Evolutionary conservation across 1,139 yeast genomes (phyloP), one percentile per base, ranked within the genome.

Genomic region (Pichia sp.): DNA sequence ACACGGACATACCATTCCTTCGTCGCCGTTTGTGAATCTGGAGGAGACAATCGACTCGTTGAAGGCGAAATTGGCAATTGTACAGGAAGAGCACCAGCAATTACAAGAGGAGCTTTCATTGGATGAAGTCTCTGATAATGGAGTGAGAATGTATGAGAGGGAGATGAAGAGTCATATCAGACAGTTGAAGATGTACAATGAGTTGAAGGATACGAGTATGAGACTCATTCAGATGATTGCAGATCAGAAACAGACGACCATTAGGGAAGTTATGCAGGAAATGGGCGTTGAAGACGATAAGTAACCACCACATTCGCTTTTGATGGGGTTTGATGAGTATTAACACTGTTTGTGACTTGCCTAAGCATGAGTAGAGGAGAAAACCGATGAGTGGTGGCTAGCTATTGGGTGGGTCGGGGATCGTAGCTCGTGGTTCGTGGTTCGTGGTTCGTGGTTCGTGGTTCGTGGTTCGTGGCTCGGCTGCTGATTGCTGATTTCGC

Each of bases 161-260:
- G 44, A 38, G 17, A 31, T 69, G 26, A 64, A 63, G 39, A 57
- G 52, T 35, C 77, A 72, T 44, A 40, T 40, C 8, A 16, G 10
- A 10, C 43, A 37, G 18, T 29, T 40, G 20, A 37, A 37, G 28
- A 15, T 60, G 40, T 72, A 72, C 51, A 66, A 72, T 45, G 77
- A 71, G 38, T 53, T 72, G 34, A 66, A 67, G 42, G 77, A 71
- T 47, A 62, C 67, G 14, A 76, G 77, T 1, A 52, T 71, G 44
- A 68, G 67, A 3, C 52, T 73, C 41, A 65, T 72, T 19, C 62
- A 69, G 23, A 58, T 69, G 63, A 71, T 72, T 33, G 75, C 77
- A 3, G 72, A 69, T 40, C 72, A 67, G 41, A 58, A 71, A 37
- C 57, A 64, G 32, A 55, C 67, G 16, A 56, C 66, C 35, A 60